Evolutionary conservation across 345 rosid species (phyloP).

Genomic region (Capsella bursapastoris): DNA sequence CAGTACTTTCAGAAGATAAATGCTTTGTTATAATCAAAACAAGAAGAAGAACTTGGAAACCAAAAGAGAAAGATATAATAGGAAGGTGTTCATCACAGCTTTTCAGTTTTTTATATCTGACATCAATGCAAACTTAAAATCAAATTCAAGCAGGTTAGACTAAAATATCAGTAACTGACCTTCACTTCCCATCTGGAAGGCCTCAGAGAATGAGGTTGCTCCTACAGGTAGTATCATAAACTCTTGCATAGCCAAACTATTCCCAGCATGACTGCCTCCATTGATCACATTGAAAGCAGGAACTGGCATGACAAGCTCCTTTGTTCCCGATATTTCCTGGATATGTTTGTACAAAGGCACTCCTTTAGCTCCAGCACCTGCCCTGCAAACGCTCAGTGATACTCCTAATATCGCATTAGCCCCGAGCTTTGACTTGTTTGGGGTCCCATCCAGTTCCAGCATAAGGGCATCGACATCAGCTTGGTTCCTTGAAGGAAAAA

Average conservation of each 20-base stretch:
- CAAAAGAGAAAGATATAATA: constrained; percentile 1
- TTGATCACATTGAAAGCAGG: constrained; percentile 97
- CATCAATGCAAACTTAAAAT: constrained; percentile 1
- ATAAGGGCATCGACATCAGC: constrained; percentile 83
- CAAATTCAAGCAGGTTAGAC: background rate
- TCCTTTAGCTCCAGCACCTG: constrained; percentile 96
- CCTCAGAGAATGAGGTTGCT: constrained; percentile 84
- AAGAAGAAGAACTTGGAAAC: background rate
- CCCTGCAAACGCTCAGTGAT: constrained; percentile 91
- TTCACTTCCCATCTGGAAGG: constrained; percentile 95
- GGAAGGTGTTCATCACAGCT: background rate
- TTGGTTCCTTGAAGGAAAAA: constrained; percentile 65
- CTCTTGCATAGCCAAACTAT: constrained; percentile 98
- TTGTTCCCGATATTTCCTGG: constrained; percentile 83
- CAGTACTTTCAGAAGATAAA: background rate
- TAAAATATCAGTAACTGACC: constrained; percentile 52
- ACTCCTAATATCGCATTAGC: constrained; percentile 97
- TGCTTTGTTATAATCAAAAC: constrained; percentile 7
- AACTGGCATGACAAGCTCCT: constrained; percentile 97
- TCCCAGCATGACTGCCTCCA: constrained; percentile 98
- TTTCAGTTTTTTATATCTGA: background rate
- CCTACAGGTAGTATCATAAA: constrained; percentile 97
- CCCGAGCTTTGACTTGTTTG: constrained; percentile 85
- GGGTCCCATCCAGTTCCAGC: constrained; percentile 90
- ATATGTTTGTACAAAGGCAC: constrained; percentile 89